A percentile compares a stretch with the other conserved stretches of the same genome.
Conservation (phyloP, 352 stramenopile genomes). For the Blastocystis sp. region DNA sequence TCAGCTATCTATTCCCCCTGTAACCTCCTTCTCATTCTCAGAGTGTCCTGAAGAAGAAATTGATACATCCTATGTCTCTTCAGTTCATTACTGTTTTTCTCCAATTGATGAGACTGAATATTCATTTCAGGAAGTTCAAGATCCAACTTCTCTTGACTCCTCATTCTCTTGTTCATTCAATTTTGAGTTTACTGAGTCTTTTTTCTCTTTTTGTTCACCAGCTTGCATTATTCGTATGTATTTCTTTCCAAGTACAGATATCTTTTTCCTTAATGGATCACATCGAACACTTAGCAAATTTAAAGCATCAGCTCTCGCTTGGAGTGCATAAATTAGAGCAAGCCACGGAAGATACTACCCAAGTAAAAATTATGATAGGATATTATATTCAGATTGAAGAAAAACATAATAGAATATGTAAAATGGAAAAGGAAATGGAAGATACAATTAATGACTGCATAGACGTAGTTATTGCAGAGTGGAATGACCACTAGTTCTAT, state of each 20-base stretch:
- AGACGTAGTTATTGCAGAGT: neutral
- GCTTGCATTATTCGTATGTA: neutral
- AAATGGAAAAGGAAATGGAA: slow-evolving; percentile 57
- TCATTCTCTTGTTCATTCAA: too few species aligned
- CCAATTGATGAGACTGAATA: too few species aligned
- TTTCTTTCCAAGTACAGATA: neutral
- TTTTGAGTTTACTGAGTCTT: too few species aligned
- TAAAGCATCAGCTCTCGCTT: neutral
- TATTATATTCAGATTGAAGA: neutral
- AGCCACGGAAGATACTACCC: neutral
- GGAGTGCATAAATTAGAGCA: neutral
- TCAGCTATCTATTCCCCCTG: too few species aligned
- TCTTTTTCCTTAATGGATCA: neutral
- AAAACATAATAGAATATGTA: neutral
- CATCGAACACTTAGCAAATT: neutral
- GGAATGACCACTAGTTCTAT: slow-evolving; percentile 18
- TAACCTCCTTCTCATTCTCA: too few species aligned
- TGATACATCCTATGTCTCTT: too few species aligned
- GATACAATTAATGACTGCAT: slow-evolving; percentile 19
- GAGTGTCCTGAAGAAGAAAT: too few species aligned
- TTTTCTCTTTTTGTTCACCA: too few species aligned
- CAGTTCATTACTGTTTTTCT: too few species aligned
- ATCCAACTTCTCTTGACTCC: too few species aligned
- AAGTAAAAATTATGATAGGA: neutral
- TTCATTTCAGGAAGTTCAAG: too few species aligned